Conservation (phyloP, 106 monocot genomes). For the Dendrobium huoshanense region DNA sequence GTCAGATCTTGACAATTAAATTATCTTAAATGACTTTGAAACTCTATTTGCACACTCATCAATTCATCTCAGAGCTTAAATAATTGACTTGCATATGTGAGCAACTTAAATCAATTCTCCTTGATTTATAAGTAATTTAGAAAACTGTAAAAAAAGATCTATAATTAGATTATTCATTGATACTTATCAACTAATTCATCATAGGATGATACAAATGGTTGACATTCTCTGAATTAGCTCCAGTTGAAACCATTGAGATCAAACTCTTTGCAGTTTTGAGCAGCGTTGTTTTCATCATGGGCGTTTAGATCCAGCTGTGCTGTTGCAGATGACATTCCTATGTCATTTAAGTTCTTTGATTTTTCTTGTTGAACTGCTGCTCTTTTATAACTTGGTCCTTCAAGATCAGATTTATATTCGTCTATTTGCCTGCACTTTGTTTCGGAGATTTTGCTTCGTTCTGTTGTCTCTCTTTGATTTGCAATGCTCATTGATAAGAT, state of each 20-base stretch:
- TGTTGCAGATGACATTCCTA: conserved; percentile 13
- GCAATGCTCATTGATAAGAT: background rate
- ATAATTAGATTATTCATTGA: background rate
- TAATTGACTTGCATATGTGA: background rate
- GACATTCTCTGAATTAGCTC: conserved; percentile 16
- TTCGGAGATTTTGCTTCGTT: conserved; percentile 14
- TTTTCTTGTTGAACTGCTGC: conserved; percentile 16
- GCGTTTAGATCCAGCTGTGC: conserved; percentile 60
- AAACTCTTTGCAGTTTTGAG: conserved; percentile 35
- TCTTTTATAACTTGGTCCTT: background rate
- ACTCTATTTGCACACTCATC: background rate
- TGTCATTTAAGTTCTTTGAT: conserved; percentile 18
- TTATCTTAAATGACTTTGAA: background rate
- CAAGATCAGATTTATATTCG: background rate
- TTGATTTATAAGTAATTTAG: background rate
- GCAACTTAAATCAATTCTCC: background rate
- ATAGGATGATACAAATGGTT: background rate
- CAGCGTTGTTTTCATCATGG: conserved; percentile 20
- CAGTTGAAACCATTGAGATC: conserved; percentile 77
- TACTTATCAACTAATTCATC: too few species aligned
- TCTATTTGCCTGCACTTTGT: background rate
- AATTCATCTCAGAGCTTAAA: background rate
- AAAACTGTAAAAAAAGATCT: background rate
- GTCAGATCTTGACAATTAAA: background rate
- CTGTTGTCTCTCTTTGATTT: conserved; percentile 16